Base-by-base conservation (phyloP, 768 basidiomycete genomes). In the Tylopilus sp. region DNA sequence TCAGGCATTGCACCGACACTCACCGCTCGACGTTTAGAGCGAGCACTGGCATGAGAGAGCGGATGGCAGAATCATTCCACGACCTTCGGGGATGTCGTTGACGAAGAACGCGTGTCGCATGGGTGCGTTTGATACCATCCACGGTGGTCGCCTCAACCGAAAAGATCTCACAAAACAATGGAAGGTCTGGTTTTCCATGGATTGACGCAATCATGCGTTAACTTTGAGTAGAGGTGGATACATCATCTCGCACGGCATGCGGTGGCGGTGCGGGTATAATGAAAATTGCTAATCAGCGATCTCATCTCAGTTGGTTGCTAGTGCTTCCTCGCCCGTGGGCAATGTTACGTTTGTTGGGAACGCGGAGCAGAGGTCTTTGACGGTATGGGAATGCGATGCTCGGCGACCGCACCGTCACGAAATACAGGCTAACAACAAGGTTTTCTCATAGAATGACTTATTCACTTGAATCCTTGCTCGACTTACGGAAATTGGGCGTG, bases 181-280 rank as follows among this genome's bases (percentile, higher is more conserved):
- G 48, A 7, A 49, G 26, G 34, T n/a, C 38, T 10, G 50, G 49
- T 44, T 56, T 62, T 24, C 54, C 55, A 25, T 66, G 54, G 56
- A 58, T 61, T 55, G 51, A 61, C 58, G 55, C 67, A 36, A 57
- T 52, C 56, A 57, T 61, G 63, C 54, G 54, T 24, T 54, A 49
- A 31, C 53, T 52, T 57, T 28, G 51, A 30, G 45, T 31, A 17
- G 54, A 49, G 38, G 57, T 55, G 62, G 52, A 49, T 57, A 48
- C 60, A 63, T 63, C 55, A 59, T 58, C 58, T 55, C 50, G 55
- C 56, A 59, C 58, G 62, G 59, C 59, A 54, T 60, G 53, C 52
- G 42, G 69, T 63, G 65, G 68, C 69, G 38, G 63, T 69, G 62
- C 53, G 44, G 19, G 14, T 26, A 57, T 58, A 67, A 64, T 63